Percentiles rank a stretch among this genome's conserved stretches.
These are phyloP conservation scores for Ophiostoma angusticollis DNA, from an alignment of 2,329 filamentous ascomycete species.

Conservation along the genomic window DNA sequence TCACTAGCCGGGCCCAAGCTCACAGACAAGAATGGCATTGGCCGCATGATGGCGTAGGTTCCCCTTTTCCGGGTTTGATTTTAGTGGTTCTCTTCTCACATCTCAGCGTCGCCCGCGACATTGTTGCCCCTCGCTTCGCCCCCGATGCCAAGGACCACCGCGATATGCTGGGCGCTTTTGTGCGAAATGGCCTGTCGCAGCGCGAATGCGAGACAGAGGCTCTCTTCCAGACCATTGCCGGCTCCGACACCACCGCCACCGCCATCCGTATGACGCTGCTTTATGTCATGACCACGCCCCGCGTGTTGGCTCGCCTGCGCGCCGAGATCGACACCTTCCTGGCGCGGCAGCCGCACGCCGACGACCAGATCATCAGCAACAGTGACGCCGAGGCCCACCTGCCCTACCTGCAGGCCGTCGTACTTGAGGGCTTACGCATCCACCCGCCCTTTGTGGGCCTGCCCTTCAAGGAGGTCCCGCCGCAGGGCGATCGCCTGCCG, in stretches of 20 bases:
- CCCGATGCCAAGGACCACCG: slow-evolving; percentile 9
- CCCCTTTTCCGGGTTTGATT: background rate
- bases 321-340: slow-evolving; percentile 26
- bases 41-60: slow-evolving; percentile 15
- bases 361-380: slow-evolving; percentile 1
- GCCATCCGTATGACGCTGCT: slow-evolving; percentile 18
- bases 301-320: slow-evolving; percentile 14
- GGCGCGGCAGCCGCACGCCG: slow-evolving; percentile 3
- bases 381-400: slow-evolving; percentile 26
- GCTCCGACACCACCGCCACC: slow-evolving; percentile 21
- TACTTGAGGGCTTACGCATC: slow-evolving; percentile 35
- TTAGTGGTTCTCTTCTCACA: background rate
- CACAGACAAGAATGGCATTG: slow-evolving; percentile 18
- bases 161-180: slow-evolving; percentile 23
- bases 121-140: slow-evolving; percentile 8
- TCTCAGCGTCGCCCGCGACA: slow-evolving; percentile 14
- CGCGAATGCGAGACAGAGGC: slow-evolving; percentile 31
- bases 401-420: slow-evolving; percentile 35
- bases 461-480: slow-evolving; percentile 20
- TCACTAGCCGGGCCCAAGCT: slow-evolving; percentile 22
- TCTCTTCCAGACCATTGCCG: slow-evolving; percentile 25
- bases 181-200: slow-evolving; percentile 26
- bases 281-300: slow-evolving; percentile 17
- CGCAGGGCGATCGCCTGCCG: slow-evolving; percentile 25
- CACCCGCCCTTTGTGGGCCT: slow-evolving; percentile 29